Percentiles rank a stretch among this genome's conserved stretches.
These are phyloP conservation scores for Ceratocystis eucalypticola DNA, from an alignment of 2,329 filamentous ascomycete species.

Conservation along the genomic window DNA sequence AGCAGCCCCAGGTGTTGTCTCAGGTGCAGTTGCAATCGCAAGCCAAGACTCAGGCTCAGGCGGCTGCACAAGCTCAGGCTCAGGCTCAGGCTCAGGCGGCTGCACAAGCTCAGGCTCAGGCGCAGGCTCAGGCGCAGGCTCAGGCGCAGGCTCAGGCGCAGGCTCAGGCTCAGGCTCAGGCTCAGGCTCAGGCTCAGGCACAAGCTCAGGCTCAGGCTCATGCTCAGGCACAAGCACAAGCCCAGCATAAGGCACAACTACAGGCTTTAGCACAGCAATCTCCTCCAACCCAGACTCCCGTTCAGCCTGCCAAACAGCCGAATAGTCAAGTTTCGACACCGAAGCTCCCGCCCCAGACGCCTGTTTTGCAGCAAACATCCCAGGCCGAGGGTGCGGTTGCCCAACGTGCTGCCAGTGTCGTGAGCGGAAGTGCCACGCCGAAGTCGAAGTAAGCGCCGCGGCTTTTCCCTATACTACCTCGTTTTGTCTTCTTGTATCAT, in stretches of 20 bases:
- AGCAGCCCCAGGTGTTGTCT: too few relatives aligned
- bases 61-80: slow-evolving; percentile 19
- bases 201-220: slow-evolving; percentile 18
- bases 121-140: slow-evolving; percentile 17
- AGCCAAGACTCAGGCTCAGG: slow-evolving; percentile 18
- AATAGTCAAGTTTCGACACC: slow-evolving; percentile 1
- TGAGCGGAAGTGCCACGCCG: slow-evolving; percentile 31
- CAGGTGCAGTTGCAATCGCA: slow-evolving; percentile 24
- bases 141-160: slow-evolving; percentile 20
- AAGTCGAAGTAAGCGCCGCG: slow-evolving; percentile 5
- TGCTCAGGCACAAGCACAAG: slow-evolving; percentile 16
- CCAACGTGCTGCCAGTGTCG: slow-evolving; percentile 25
- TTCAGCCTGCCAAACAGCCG: neutral
- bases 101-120: neutral
- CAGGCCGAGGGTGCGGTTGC: slow-evolving; percentile 4
- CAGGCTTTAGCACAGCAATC: slow-evolving; percentile 20
- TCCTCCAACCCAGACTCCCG: slow-evolving; percentile 15
- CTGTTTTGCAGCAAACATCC: neutral
- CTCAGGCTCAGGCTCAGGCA: slow-evolving; percentile 18
- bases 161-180: slow-evolving; percentile 12
- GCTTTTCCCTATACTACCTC: neutral
- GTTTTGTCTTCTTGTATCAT: neutral
- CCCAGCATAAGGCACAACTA: slow-evolving; percentile 19
- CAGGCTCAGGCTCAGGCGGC: slow-evolving; percentile 22
- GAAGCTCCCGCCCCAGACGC: slow-evolving; percentile 12